Evolutionary conservation across 2,329 filamentous ascomycete species (phyloP), one percentile per base, ranked within the genome.

Genomic region (Elsinoe fawcettii): DNA sequence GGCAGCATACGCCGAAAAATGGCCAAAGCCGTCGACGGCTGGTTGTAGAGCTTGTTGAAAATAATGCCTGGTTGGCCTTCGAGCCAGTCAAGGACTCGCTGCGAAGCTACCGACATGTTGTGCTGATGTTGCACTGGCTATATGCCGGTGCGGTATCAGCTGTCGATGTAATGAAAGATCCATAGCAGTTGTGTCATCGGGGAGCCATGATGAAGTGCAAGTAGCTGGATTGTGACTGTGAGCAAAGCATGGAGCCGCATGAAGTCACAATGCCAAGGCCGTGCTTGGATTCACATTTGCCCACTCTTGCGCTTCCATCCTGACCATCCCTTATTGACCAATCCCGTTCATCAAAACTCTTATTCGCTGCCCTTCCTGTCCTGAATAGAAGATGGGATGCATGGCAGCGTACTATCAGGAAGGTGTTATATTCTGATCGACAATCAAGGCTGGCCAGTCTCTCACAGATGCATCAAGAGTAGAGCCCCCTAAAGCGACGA

Each of bases 1-100:
- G 93, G 90, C 59, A 99, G 81, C 90, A 99, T 96, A 75, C 93
- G 91, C 64, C 93, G 84, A 71, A 97, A 97, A 67, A 99, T 91
- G 63, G 93, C 93, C 63, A 99, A 84, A 36, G 91, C 88, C 1
- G 93, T 96, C 41, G 92, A 95, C 27, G 93, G 93, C 77, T 96
- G 91, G 75, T 91, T 87, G 78, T 99, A 99, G 46, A 99, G 81
- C 72, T 89, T 87, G 69, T 84, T 83, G 72, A 97, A 96, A 34
- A 90, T 95, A 41, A 88, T 90, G 62, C 91, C 90, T 51, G 88
- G 88, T 67, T 95, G 85, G 70, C 86, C 84, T 80, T 97, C 91
- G 70, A 97, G 85, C 74, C 96, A 97, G 69, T 96, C 91, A 69
- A 92, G 88, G 57, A 81, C 80, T 63, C 82, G 80, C 62, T 78